These are phyloP conservation scores for Leptographium flavum DNA, from an alignment of 2,329 filamentous ascomycete species.

Conservation along the genomic window DNA sequence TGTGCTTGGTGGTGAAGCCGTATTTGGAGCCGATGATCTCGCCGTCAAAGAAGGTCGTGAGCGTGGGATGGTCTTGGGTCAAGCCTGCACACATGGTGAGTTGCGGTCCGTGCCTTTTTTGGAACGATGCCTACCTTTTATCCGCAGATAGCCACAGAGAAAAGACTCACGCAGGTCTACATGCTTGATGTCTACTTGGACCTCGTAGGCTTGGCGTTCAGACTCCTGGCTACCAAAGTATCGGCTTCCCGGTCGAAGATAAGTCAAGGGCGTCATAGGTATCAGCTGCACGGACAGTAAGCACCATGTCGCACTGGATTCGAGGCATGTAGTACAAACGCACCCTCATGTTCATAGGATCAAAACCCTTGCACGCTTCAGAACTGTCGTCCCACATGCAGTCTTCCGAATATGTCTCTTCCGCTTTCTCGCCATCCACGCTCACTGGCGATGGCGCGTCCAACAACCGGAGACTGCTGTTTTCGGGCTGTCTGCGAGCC, in stretches of 20 bases:
- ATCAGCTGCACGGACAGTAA: slow-evolving; percentile 46
- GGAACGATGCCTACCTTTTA: slow-evolving; percentile 54
- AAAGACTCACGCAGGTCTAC: slow-evolving; percentile 91
- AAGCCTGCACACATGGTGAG: slow-evolving; percentile 42
- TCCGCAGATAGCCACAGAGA: slow-evolving; percentile 85
- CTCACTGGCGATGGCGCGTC: not conserved
- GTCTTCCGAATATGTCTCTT: slow-evolving; percentile 17
- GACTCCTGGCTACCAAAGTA: slow-evolving; percentile 89
- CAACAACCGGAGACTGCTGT: not conserved
- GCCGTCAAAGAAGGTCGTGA: slow-evolving; percentile 96
- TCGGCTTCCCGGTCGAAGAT: slow-evolving; percentile 71
- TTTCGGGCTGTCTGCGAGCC: slow-evolving; percentile 8
- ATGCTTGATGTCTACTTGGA: slow-evolving; percentile 93
- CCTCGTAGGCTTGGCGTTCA: slow-evolving; percentile 83
- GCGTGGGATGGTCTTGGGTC: slow-evolving; percentile 89
- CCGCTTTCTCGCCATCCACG: slow-evolving; percentile 22
- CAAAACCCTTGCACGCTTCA: slow-evolving; percentile 32
- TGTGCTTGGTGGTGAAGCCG: slow-evolving; percentile 80
- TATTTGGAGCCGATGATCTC: slow-evolving; percentile 95
- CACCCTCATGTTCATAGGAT: slow-evolving; percentile 42
- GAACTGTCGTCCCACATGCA: slow-evolving; percentile 17
- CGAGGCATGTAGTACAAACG: no score
- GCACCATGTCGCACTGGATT: no score
- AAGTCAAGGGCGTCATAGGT: slow-evolving; percentile 72
- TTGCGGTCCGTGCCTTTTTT: no score